These are phyloP conservation scores for Dictyostelium brefeldianum DNA, from an alignment of 78 protist species.

Conservation along the genomic window DNA sequence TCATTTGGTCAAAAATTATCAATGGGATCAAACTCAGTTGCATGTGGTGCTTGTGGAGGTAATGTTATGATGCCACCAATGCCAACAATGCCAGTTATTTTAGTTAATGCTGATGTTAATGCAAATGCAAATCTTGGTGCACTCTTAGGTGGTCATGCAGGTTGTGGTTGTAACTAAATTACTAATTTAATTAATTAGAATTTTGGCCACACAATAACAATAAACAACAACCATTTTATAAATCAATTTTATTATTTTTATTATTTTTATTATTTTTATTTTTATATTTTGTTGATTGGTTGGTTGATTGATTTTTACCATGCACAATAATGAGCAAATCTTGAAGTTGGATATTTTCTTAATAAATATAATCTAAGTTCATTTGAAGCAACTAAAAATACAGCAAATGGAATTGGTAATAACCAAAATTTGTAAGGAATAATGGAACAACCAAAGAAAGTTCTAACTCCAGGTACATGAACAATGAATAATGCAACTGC, in stretches of 20 bases:
- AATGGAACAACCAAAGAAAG: slow-evolving; percentile 82
- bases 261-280: too few relatives aligned
- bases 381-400: slow-evolving; percentile 88
- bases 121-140: not conserved
- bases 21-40: not conserved
- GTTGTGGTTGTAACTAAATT: not conserved
- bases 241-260: too few relatives aligned
- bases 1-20: not conserved
- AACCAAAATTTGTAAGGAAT: slow-evolving; percentile 88
- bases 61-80: not conserved
- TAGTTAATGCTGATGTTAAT: not conserved
- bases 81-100: too few relatives aligned
- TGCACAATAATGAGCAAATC: not conserved
- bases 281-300: not conserved
- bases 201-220: too few relatives aligned
- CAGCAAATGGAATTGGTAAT: slow-evolving; percentile 93
- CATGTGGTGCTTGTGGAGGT: not conserved
- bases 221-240: too few relatives aligned
- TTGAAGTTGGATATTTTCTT: slow-evolving; percentile 67
- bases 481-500: slow-evolving; percentile 82
- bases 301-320: not conserved
- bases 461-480: slow-evolving; percentile 82
- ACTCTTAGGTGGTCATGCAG: not conserved
- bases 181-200: too few relatives aligned
- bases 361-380: slow-evolving; percentile 85